phyloP scores from a whole-genome alignment of 495 filamentous ascomycete species.

The Cladorrhinum samala region DNA sequence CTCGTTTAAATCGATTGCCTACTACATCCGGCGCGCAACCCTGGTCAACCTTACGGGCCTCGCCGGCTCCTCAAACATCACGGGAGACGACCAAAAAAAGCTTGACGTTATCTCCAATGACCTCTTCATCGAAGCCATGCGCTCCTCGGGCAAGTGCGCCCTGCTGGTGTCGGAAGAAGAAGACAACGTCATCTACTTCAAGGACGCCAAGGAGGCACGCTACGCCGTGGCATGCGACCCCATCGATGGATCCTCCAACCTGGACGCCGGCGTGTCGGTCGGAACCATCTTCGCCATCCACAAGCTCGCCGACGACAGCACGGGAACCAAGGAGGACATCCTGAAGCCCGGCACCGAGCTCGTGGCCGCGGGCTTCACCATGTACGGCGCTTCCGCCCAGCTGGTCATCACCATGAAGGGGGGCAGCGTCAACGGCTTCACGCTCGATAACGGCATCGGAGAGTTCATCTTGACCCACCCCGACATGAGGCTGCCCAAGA shows the following conservation, averaged over 20 bases:
- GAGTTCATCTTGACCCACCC: conserved; percentile 99
- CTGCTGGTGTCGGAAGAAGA: conserved; percentile 95
- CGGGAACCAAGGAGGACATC: conserved; percentile 71
- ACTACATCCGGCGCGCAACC: conserved; percentile 97
- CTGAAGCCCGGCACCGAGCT: conserved; percentile 84
- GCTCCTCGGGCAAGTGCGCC: conserved; percentile 79
- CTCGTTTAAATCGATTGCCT: conserved; percentile 98
- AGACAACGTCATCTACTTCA: conserved; percentile 83
- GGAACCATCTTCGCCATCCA: conserved; percentile 97
- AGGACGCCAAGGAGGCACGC: conserved; percentile 69
- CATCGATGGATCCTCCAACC: conserved; percentile 95
- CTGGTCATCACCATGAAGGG: conserved; percentile 96
- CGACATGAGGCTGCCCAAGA: conserved; percentile 77
- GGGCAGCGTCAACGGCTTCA: conserved; percentile 92
- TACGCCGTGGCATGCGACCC: conserved; percentile 97
- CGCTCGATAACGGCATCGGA: conserved; percentile 88
- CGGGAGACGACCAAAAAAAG: conserved; percentile 98
- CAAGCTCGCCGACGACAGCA: conserved; percentile 68
- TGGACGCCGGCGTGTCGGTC: conserved; percentile 96
- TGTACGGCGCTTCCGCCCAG: conserved; percentile 97
- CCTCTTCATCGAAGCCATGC: conserved; percentile 91
- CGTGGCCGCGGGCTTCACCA: conserved; percentile 93
- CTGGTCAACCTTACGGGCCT: conserved; percentile 94
- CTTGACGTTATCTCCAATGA: conserved; percentile 98
- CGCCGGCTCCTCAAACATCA: conserved; percentile 89